phyloP scores from a whole-genome alignment of 164 flowering plant species.

The Vitis riparia region DNA sequence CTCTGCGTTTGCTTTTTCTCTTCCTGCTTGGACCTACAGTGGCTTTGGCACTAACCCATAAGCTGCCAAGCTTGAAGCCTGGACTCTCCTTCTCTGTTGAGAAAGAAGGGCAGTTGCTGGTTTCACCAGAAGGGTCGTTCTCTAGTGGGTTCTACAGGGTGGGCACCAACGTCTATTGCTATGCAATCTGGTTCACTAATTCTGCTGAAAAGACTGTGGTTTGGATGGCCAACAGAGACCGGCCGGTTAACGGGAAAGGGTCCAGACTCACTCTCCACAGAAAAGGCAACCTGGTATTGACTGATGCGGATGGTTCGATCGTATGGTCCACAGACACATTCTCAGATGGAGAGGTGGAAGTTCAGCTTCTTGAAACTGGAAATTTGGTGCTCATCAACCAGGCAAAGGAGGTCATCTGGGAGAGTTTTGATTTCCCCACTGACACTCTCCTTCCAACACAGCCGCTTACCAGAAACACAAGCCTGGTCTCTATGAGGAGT shows the following conservation, averaged over 20 bases:
- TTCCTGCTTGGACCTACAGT: neutral
- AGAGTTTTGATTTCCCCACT: conserved; percentile 17
- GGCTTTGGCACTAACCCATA: neutral
- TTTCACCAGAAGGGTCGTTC: conserved; percentile 18
- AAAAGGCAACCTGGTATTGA: conserved; percentile 17
- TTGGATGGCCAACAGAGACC: conserved; percentile 28
- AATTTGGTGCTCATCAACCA: conserved; percentile 16
- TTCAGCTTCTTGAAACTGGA: conserved; percentile 14
- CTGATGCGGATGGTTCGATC: conserved; percentile 13
- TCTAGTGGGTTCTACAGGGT: conserved; percentile 18
- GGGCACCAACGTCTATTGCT: conserved; percentile 20
- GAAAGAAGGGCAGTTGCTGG: conserved; percentile 9
- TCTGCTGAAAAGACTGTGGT: conserved; percentile 8
- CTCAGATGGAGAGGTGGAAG: neutral
- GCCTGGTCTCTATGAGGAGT: conserved; percentile 5
- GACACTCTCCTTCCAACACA: conserved; percentile 11
- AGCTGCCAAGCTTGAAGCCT: conserved; percentile 3
- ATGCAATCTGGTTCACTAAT: conserved; percentile 24
- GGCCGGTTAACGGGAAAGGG: conserved; percentile 16
- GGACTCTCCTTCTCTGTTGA: conserved; percentile 20
- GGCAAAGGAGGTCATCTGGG: conserved; percentile 8
- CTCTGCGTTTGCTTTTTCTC: neutral
- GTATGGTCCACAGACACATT: conserved; percentile 14
- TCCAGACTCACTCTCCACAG: conserved; percentile 5
- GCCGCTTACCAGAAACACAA: conserved; percentile 1